A percentile compares a stretch with the other conserved stretches of the same genome.
These are phyloP conservation scores for Diaporthe vaccinii DNA, from an alignment of 2,329 filamentous ascomycete genomes.

Conservation along the genomic window DNA sequence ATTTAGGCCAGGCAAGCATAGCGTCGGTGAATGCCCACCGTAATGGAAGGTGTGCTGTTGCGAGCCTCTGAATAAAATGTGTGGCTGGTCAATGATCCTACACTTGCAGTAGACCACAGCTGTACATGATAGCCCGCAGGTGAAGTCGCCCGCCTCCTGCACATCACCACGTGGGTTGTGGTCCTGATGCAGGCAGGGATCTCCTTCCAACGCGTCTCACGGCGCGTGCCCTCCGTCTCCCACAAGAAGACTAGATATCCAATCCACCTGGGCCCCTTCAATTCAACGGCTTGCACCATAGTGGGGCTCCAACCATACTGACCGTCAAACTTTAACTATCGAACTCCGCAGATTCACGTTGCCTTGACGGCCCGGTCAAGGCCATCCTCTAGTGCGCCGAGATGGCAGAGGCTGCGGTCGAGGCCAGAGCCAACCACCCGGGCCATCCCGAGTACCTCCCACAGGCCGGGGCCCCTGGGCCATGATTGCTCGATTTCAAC, in stretches of 20 bases:
- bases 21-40: not conserved
- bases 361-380: not conserved
- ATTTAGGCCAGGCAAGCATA: not conserved
- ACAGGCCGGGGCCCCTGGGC: not conserved
- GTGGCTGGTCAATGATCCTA: not conserved
- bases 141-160: not conserved
- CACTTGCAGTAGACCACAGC: not conserved
- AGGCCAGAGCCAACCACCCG: not conserved
- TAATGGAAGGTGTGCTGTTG: not conserved
- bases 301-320: slow-evolving; percentile 32
- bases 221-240: not conserved
- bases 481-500: not conserved
- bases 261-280: not conserved
- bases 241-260: slow-evolving; percentile 8
- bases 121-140: not conserved
- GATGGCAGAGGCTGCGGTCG: not conserved
- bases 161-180: slow-evolving; percentile 8
- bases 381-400: not conserved
- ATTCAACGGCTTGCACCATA: not conserved
- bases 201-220: slow-evolving; percentile 2
- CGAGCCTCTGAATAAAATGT: not conserved
- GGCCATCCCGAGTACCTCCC: not conserved
- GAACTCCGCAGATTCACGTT: slow-evolving; percentile 33
- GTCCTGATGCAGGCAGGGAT: not conserved
- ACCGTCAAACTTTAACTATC: slow-evolving; percentile 41